Evolutionary conservation across 805 yeast genomes (phyloP), one percentile per base, ranked within the genome.

Genomic region (Saturnispora sekii): DNA sequence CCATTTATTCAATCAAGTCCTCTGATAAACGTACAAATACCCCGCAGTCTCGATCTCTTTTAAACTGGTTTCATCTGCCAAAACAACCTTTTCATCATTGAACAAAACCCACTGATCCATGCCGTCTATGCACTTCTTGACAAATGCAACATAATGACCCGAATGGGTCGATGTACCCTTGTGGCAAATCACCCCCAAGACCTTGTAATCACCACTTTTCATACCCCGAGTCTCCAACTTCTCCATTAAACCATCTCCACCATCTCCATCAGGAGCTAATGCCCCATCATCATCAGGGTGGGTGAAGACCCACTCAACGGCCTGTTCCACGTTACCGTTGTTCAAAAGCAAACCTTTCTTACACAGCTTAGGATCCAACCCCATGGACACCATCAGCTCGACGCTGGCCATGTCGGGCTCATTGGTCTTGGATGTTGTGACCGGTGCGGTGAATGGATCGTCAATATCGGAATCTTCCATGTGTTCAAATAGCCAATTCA

Each of bases 161-260:
- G 95, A 84, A 53, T 89, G 96, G 1, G 86, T 82, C 10, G 95
- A 82, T 2, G 78, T 70, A 7, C 97, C 97, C 60, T 88, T 89
- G 61, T 88, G 97, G 59, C 96, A 87, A 12, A 89, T 69, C 5
- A 84, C 81, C 0, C 83, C 82, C 37, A 72, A 68, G 40, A 89
- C 61, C 4, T 54, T 49, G 56, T 81, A 87, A 5, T 34, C 38
- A 5, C 34, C 30, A 34, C 21, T 38, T 14, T 30, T 28, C 5
- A 5, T 10, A 6, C 18, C 30, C 4, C 5, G 12, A 4, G 21
- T 21, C 18, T 49, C 48, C 10, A 57, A 35, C 21, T 41, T 34
- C 30, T 48, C 40, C 4, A 55, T 42, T 10, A 45, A 17, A 9
- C 45, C 48, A 10, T 54, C 51, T 2, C 43, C 11, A 11, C 35